Base-by-base conservation (phyloP, 2,329 filamentous ascomycete species). In the Pyrenophora teres region DNA sequence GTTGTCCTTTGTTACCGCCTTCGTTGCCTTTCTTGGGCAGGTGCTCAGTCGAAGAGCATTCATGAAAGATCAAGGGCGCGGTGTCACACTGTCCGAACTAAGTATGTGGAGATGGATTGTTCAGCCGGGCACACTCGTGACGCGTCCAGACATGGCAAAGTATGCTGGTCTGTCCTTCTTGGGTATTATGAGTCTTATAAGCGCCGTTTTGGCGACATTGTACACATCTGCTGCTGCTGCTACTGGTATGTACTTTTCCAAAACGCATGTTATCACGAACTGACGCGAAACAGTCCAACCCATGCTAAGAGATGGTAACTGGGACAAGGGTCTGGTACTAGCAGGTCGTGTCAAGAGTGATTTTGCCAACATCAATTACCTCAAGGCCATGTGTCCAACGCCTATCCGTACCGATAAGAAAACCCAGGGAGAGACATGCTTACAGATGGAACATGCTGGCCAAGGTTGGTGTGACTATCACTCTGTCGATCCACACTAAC, bases 171-270 rank as follows among this genome's bases (percentile, higher is more conserved):
- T 83, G 1, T 87, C 86, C 0, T 59, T 89, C 0, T 74, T 92
- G 1, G 90, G 89, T 0, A 67, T 80, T 1, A 64, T 91, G 2
- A 83, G 87, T 0, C 70, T 93, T 12, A 74, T 83, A 1, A 86
- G 87, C 2, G 85, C 88, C 0, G 54, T 91, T 2, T 77, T 85
- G 1, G 83, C 86, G 0, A 85, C 88, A 63, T 79, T 93, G 5
- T 94, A 92, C 67, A 90, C 87, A 0, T 88, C 88, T 2, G 89
- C 89, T 0, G 87, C 87, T 0, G 87, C 90, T 56, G 86, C 88
- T 30, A 30, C 27, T 30, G 27, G 27, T 30, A 30, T 13, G 27
- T 30, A 13, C 4, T 30, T 13, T 9, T 9, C 1, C 10, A 9
- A 12, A 9, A 25, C 12, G 10, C 10, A 13, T 30, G 9, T 30